Conservation (phyloP, 306 rosid genomes). For the Psophocarpus tetragonolobus region DNA sequence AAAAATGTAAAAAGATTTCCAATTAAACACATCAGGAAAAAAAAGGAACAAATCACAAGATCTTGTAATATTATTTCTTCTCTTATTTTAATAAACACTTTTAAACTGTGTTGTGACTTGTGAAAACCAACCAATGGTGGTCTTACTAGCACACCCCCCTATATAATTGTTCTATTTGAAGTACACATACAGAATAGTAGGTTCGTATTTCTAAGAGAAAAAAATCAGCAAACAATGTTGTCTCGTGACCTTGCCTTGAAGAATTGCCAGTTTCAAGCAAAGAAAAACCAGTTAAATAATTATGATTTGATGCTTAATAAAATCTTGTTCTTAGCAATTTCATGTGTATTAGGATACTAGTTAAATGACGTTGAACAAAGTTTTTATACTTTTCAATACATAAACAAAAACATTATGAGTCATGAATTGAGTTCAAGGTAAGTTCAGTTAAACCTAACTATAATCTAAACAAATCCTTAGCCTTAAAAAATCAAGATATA, state of each 20-base stretch:
- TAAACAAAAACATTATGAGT: no score
- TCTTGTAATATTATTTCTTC: background rate
- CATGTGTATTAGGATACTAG: no score
- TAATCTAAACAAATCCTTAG: no score
- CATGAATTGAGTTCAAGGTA: no score
- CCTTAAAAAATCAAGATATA: no score
- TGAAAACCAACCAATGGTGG: background rate
- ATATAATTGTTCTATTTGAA: background rate
- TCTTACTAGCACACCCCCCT: background rate
- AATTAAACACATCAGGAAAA: background rate
- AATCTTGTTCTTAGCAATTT: background rate
- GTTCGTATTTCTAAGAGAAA: background rate
- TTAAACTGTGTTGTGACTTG: background rate
- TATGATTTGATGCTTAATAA: background rate
- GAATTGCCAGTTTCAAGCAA: background rate
- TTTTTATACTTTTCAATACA: no score
- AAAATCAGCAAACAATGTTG: background rate
- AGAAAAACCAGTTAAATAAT: background rate
- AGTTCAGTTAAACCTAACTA: no score
- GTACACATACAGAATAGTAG: background rate
- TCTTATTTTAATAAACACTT: background rate
- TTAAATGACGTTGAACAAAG: no score
- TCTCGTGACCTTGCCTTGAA: background rate
- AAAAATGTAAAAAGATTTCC: background rate
- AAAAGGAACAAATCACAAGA: background rate